Conservation (phyloP, 257 asterid species). For the Solanum verrucosum region DNA sequence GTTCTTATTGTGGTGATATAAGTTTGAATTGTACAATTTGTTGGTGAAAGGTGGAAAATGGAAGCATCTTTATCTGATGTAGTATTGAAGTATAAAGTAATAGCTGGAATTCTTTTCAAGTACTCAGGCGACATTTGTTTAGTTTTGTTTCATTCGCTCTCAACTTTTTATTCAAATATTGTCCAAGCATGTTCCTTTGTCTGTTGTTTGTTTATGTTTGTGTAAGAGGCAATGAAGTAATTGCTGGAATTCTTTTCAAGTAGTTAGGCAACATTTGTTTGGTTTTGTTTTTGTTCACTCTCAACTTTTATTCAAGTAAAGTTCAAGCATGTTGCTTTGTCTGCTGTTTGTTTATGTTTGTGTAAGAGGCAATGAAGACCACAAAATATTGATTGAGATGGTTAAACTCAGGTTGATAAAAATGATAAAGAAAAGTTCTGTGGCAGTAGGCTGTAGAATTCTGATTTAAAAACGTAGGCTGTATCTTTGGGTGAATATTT, state of each 20-base stretch:
- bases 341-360: neutral
- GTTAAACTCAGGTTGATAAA: neutral
- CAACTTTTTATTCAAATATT: neutral
- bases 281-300: neutral
- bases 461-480: neutral
- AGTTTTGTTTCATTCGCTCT: neutral
- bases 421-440: neutral
- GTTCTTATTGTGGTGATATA: neutral
- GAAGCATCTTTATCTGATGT: neutral
- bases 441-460: neutral
- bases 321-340: neutral
- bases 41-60: neutral
- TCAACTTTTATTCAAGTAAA: neutral
- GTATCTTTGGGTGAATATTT: neutral
- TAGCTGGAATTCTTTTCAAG: neutral
- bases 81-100: neutral
- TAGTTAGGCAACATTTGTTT: neutral
- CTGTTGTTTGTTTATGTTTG: neutral
- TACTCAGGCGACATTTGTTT: neutral
- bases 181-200: neutral
- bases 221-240: neutral
- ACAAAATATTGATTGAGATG: neutral
- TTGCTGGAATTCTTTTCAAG: neutral
- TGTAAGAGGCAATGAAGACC: neutral
- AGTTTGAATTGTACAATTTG: neutral